Percentiles rank a stretch among this genome's conserved stretches.
These are phyloP conservation scores for Amphicarpaea edgeworthii DNA, from an alignment of 306 rosid species.

Conservation along the genomic window DNA sequence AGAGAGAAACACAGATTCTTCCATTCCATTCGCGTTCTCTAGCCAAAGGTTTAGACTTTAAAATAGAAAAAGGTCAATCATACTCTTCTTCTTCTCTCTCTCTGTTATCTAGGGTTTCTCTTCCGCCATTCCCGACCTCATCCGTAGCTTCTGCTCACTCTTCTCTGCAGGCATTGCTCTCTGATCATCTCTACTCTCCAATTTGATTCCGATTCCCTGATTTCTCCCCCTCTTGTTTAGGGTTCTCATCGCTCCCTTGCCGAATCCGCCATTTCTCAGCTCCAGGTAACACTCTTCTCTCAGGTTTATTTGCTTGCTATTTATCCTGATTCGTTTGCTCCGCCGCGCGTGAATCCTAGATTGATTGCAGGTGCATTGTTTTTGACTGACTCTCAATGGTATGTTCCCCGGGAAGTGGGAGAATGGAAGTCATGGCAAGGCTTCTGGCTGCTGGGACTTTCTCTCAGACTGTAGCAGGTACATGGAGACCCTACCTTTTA, in stretches of 20 bases:
- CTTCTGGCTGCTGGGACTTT: slow-evolving; percentile 67
- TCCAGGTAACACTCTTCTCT: slow-evolving; percentile 36
- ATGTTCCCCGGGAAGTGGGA: slow-evolving; percentile 79
- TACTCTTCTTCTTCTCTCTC: slow-evolving; percentile 18
- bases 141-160: not conserved
- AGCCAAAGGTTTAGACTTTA: not conserved
- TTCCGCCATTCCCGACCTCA: slow-evolving; percentile 47
- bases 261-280: slow-evolving; percentile 1
- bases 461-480: slow-evolving; percentile 71
- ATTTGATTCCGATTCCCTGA: slow-evolving; percentile 17
- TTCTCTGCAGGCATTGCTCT: slow-evolving; percentile 47
- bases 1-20: slow-evolving; percentile 2
- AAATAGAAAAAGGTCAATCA: slow-evolving; percentile 26
- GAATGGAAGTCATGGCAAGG: slow-evolving; percentile 89
- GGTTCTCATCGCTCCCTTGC: slow-evolving; percentile 22
- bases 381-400: slow-evolving; percentile 45
- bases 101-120: slow-evolving; percentile 46
- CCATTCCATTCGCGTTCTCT: not conserved
- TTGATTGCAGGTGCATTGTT: slow-evolving; percentile 35
- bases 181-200: slow-evolving; percentile 16
- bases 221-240: not conserved
- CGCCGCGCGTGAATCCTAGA: no score
- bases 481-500: not conserved
- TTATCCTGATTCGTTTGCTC: not conserved
- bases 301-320: not conserved